A percentile compares a stretch with the other conserved stretches of the same genome.
phyloP scores from a whole-genome alignment of 2,329 filamentous ascomycete genomes.

The Xylaria sp. region DNA sequence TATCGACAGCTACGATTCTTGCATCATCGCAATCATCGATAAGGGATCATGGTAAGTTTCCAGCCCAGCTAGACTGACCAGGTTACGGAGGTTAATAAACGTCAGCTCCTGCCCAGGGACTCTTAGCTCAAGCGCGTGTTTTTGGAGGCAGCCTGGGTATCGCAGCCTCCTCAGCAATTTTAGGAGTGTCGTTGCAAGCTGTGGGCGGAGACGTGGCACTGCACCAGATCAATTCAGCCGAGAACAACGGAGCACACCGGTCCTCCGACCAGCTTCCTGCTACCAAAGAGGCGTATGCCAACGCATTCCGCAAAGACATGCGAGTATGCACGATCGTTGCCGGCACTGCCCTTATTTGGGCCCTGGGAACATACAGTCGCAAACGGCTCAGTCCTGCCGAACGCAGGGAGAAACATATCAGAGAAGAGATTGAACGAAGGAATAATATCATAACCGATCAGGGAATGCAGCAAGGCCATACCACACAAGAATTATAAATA shows the following conservation, averaged over 20 bases:
- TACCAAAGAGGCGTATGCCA: slow-evolving; percentile 38
- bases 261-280: slow-evolving; percentile 28
- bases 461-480: background rate
- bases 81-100: slow-evolving; percentile 13
- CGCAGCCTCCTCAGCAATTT: slow-evolving; percentile 45
- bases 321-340: slow-evolving; percentile 39
- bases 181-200: slow-evolving; percentile 33
- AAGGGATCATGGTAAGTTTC: slow-evolving; percentile 41
- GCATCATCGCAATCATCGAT: slow-evolving; percentile 39
- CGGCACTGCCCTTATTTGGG: slow-evolving; percentile 37
- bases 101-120: slow-evolving; percentile 47
- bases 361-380: slow-evolving; percentile 37
- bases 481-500: background rate
- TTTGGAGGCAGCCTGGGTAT: slow-evolving; percentile 52
- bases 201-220: slow-evolving; percentile 30
- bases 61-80: background rate
- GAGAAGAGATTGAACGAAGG: slow-evolving; percentile 27
- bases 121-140: slow-evolving; percentile 47
- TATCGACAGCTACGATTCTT: slow-evolving; percentile 44
- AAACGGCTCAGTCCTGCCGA: slow-evolving; percentile 29
- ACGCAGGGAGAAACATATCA: slow-evolving; percentile 23
- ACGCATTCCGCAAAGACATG: slow-evolving; percentile 45
- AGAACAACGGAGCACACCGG: slow-evolving; percentile 21
- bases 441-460: slow-evolving; percentile 5
- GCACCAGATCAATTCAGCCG: slow-evolving; percentile 26